Evolutionary conservation across 352 stramenopile genomes (phyloP).

Genomic region (Globisporangium sylvaticum): DNA sequence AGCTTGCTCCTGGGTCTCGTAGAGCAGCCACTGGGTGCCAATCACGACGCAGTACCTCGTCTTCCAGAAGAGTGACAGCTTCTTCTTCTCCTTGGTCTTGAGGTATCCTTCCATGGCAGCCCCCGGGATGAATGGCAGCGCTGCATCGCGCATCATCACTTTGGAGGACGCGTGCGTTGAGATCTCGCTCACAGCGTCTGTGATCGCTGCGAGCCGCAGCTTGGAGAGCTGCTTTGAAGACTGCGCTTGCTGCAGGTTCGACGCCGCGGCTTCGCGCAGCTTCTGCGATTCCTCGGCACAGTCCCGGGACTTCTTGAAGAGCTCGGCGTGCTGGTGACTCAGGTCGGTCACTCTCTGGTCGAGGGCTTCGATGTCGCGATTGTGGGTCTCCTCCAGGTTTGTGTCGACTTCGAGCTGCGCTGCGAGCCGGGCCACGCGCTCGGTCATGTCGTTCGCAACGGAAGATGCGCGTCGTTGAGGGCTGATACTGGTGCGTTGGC

Average conservation of each 20-base stretch:
- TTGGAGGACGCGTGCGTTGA: constrained; percentile 3
- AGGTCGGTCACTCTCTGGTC: constrained; percentile 19
- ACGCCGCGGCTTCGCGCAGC: constrained; percentile 39
- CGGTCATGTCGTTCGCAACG: background rate
- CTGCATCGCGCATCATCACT: constrained; percentile 32
- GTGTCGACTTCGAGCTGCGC: constrained; percentile 58
- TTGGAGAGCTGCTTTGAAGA: constrained; percentile 45
- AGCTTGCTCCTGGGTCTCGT: constrained; percentile 58
- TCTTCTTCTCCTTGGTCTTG: constrained; percentile 54
- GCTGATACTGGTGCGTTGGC: constrained; percentile 7
- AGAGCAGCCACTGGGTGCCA: constrained; percentile 66
- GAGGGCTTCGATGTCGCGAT: constrained; percentile 26
- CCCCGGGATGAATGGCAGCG: constrained; percentile 53
- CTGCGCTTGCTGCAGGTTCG: constrained; percentile 55
- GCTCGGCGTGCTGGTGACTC: constrained; percentile 25
- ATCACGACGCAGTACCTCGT: constrained; percentile 69
- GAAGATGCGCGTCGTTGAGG: constrained; percentile 3
- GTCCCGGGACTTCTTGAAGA: constrained; percentile 23
- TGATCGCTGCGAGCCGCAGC: constrained; percentile 32
- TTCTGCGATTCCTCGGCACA: constrained; percentile 32
- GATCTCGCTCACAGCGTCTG: constrained; percentile 23
- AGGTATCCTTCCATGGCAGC: constrained; percentile 73
- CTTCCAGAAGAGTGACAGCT: constrained; percentile 48
- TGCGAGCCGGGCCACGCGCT: constrained; percentile 37
- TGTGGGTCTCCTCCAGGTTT: constrained; percentile 41